These are phyloP conservation scores for Penicillium sclerotiorum DNA, from an alignment of 2,329 filamentous ascomycete species.

Conservation along the genomic window DNA sequence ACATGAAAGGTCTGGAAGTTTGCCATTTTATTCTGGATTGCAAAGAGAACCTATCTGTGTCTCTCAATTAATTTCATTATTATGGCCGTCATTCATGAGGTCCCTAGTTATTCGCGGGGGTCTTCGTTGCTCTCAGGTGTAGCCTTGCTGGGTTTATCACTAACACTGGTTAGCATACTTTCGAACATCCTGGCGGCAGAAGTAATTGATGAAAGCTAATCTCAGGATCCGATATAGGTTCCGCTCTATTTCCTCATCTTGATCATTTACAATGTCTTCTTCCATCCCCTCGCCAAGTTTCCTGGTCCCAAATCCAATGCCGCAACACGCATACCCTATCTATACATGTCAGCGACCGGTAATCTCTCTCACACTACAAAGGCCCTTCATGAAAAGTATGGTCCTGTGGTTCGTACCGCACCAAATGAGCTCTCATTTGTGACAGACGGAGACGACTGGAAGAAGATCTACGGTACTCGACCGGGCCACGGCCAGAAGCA, in stretches of 20 bases:
- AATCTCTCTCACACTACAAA: conserved; percentile 4
- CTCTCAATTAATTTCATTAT: too few relatives aligned
- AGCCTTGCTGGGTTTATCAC: too few relatives aligned
- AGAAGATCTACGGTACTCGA: conserved; percentile 29
- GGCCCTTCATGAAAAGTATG: conserved; percentile 31
- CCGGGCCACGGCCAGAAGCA: conserved; percentile 20
- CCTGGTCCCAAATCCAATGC: conserved; percentile 30
- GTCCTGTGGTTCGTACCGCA: conserved; percentile 31
- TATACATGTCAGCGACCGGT: conserved; percentile 16
- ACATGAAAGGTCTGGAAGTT: too few relatives aligned
- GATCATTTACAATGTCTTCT: conserved; percentile 32
- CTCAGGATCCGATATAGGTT: background rate
- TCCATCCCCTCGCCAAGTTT: conserved; percentile 33
- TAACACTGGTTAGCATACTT: background rate
- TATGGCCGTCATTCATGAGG: too few relatives aligned
- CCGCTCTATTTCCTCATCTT: conserved; percentile 6
- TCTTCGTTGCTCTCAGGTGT: too few relatives aligned
- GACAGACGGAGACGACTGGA: conserved; percentile 27
- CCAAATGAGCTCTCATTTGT: conserved; percentile 34
- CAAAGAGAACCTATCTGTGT: too few relatives aligned
- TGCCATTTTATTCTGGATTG: too few relatives aligned
- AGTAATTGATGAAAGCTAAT: background rate
- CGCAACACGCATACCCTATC: conserved; percentile 27
- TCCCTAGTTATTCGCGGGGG: too few relatives aligned
- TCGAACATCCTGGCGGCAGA: background rate